Percentiles rank a stretch among this genome's conserved stretches.
phyloP scores from a whole-genome alignment of 2,329 filamentous ascomycete species.

The Stagonosporopsis vannaccii region DNA sequence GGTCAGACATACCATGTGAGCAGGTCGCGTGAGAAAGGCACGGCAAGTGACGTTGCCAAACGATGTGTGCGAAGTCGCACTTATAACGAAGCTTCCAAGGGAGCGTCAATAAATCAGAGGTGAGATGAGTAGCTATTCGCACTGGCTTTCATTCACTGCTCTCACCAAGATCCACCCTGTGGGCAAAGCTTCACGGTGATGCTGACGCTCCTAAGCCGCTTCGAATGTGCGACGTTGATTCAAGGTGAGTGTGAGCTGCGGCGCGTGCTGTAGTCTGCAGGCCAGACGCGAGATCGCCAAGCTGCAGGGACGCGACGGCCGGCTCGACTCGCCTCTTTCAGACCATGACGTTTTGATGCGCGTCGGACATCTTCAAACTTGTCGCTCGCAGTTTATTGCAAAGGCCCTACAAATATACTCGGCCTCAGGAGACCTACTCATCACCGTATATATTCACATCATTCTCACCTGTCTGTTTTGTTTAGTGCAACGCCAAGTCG shows the following conservation, averaged over 20 bases:
- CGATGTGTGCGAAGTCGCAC: not conserved
- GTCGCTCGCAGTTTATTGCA: not conserved
- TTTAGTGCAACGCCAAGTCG: constrained; percentile 2
- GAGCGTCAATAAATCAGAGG: not conserved
- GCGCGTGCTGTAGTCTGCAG: constrained; percentile 1
- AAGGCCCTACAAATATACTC: not conserved
- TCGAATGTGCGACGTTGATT: not conserved
- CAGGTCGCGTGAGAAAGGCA: not conserved
- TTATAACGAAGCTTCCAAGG: not conserved
- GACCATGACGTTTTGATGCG: constrained; percentile 17
- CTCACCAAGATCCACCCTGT: not conserved
- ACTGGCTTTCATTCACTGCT: not conserved
- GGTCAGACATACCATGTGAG: constrained; percentile 14
- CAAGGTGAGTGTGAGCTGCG: constrained; percentile 3
- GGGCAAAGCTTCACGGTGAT: not conserved
- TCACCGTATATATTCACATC: not conserved
- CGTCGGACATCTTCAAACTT: not conserved
- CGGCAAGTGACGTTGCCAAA: not conserved
- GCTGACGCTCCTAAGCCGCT: not conserved
- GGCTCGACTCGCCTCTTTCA: constrained; percentile 10
- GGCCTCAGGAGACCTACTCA: constrained; percentile 1
- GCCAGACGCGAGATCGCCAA: constrained; percentile 8
- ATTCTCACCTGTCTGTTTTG: not conserved
- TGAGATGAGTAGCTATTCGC: not conserved
- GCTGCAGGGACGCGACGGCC: constrained; percentile 18